Conservation (phyloP, 2,329 filamentous ascomycete genomes). For the Incumbomyces delicatus region DNA sequence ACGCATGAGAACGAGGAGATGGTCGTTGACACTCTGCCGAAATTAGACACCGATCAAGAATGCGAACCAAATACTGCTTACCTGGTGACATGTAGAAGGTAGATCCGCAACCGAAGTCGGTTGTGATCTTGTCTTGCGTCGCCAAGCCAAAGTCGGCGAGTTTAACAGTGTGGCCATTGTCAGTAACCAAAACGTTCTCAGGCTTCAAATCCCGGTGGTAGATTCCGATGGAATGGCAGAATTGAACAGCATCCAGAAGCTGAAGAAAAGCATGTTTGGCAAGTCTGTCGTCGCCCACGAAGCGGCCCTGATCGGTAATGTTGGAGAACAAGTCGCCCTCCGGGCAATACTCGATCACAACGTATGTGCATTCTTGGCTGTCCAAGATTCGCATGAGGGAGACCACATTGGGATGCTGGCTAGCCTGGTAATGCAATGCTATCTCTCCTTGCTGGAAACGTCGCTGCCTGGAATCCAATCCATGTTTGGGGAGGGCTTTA, state of each 20-base stretch:
- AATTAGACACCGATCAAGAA: constrained; percentile 15
- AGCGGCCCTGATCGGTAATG: constrained; percentile 90
- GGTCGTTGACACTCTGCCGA: constrained; percentile 76
- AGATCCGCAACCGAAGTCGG: constrained; percentile 94
- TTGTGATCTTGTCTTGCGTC: constrained; percentile 70
- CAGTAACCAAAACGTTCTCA: constrained; percentile 90
- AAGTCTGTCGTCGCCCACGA: constrained; percentile 82
- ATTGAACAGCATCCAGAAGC: constrained; percentile 89
- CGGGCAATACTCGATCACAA: constrained; percentile 92
- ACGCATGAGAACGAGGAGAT: constrained; percentile 57
- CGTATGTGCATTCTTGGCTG: constrained; percentile 83
- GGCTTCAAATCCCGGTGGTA: constrained; percentile 97
- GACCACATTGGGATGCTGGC: constrained; percentile 83
- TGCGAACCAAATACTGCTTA: constrained; percentile 40
- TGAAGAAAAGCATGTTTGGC: constrained; percentile 85
- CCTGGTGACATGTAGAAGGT: constrained; percentile 99
- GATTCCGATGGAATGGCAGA: constrained; percentile 86
- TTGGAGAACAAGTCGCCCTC: constrained; percentile 96
- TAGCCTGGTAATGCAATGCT: constrained; percentile 78
- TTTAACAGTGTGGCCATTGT: constrained; percentile 82
- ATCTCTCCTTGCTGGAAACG: constrained; percentile 92
- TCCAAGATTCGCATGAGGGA: constrained; percentile 91
- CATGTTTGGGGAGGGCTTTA: constrained; percentile 91
- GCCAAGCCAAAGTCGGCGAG: constrained; percentile 95
- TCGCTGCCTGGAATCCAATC: constrained; percentile 76